Evolutionary conservation across 176 grass and related monocot genomes (phyloP), one percentile per base, ranked within the genome.

Genomic region (Hsuehochloa calcarea): DNA sequence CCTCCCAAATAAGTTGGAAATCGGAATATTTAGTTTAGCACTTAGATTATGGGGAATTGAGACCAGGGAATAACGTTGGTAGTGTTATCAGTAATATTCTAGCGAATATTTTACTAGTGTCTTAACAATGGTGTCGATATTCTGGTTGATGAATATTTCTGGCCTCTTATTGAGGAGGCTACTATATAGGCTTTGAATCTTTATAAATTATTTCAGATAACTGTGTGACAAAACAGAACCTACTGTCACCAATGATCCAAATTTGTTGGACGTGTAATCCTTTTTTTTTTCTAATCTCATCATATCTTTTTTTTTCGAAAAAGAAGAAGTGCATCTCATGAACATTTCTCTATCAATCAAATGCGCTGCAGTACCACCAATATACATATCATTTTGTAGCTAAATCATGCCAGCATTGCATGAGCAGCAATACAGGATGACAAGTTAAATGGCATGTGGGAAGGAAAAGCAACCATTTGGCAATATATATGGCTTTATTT

Each of bases 401-500:
- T 34, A 34, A 34, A 34, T 34, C 31, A 34, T 34, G 3, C 31
- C 31, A 34, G 31, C 31, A 34, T 34, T 34, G 72, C n/a, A 5
- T 52, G 50, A 52, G 50, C 50, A 52, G 50, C 50, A 7, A 52
- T 52, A 16, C 50, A 52, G 5, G 50, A 52, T 52, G 56, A 60
- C 41, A 50, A 66, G 11, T 26, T 39, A 9, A 58, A 31, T 44
- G 23, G n/a, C 50, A 40, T 67, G 17, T 29, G 7, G 72, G 27
- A 46, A 6, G 58, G 7, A 38, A 76, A 71, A 64, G 27, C 58
- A 26, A 20, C 6, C 60, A 50, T 80, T 49, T 63, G 10, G 31
- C 12, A 51, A 45, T 15, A 44, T 15, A 44, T 39, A 31, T 15
- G 84, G 59, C 89, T 87, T 80, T 40, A 51, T 43, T 79, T 4